Conservation (phyloP, 148 eudicot species). For the Amaranthus hypochondriacus region DNA sequence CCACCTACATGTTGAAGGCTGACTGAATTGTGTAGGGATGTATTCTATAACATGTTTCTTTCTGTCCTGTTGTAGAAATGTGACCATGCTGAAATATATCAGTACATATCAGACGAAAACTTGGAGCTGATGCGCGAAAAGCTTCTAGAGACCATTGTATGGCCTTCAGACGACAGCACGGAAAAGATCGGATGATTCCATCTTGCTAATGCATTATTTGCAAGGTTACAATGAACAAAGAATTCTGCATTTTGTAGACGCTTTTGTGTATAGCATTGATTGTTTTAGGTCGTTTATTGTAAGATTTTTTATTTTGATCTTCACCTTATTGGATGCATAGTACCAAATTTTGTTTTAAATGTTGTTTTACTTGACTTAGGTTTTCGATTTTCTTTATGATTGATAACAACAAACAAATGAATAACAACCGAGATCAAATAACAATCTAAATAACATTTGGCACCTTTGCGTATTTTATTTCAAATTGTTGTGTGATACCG, state of each 20-base stretch:
- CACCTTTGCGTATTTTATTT: too few relatives aligned
- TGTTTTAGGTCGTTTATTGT: slow-evolving; percentile 14
- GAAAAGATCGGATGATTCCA: slow-evolving; percentile 47
- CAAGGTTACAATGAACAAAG: slow-evolving; percentile 7
- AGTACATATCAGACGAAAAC: slow-evolving; percentile 77
- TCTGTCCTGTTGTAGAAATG: slow-evolving; percentile 49
- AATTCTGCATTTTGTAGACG: slow-evolving; percentile 6
- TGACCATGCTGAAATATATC: slow-evolving; percentile 75
- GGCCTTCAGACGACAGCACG: slow-evolving; percentile 82
- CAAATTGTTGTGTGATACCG: too few relatives aligned
- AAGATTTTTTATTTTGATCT: slow-evolving; percentile 15
- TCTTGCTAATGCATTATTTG: neutral
- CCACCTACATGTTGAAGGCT: neutral
- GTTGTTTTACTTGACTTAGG: neutral
- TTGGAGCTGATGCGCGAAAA: slow-evolving; percentile 96
- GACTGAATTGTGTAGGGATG: neutral
- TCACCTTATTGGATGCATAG: slow-evolving; percentile 9
- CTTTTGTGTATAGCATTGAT: slow-evolving; percentile 19
- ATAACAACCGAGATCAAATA: too few relatives aligned
- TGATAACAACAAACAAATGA: neutral
- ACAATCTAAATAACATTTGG: too few relatives aligned
- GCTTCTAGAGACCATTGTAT: slow-evolving; percentile 75
- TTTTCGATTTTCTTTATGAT: neutral
- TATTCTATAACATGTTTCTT: neutral
- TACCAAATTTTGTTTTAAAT: neutral